Evolutionary conservation across 805 yeast genomes (phyloP).

Genomic region (Ogataea ramenticola): DNA sequence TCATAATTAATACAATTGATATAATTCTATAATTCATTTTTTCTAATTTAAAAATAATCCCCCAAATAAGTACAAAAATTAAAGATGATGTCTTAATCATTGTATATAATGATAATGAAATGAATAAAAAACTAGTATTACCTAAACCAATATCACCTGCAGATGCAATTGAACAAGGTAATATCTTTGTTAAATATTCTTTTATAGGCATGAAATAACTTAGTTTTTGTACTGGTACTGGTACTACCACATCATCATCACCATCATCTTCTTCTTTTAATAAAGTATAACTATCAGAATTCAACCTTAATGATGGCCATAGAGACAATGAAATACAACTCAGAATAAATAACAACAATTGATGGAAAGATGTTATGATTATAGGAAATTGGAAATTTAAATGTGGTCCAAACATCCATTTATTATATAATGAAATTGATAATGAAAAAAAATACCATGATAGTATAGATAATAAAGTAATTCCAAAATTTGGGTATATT

Average conservation of each 20-base stretch:
- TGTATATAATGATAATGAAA: conserved; percentile 80
- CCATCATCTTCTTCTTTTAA: conserved; percentile 1
- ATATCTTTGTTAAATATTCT: conserved; percentile 45
- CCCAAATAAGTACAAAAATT: conserved; percentile 84
- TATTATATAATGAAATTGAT: conserved; percentile 74
- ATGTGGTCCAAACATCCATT: conserved; percentile 93
- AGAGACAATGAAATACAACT: conserved; percentile 39
- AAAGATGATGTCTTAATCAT: conserved; percentile 88
- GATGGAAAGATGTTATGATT: conserved; percentile 80
- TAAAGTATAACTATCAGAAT: too few species aligned
- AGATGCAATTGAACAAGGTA: conserved; percentile 83
- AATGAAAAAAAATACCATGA: conserved; percentile 66
- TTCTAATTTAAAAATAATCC: conserved; percentile 76
- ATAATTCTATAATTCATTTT: conserved; percentile 59
- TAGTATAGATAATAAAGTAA: conserved; percentile 20
- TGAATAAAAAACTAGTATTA: conserved; percentile 71
- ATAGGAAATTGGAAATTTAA: conserved; percentile 79
- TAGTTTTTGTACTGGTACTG: conserved; percentile 1
- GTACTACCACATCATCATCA: conserved; percentile 11
- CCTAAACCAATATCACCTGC: conserved; percentile 94
- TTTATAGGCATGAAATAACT: conserved; percentile 23
- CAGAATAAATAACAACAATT: conserved; percentile 53
- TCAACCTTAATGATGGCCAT: conserved; percentile 43
- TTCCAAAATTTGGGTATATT: conserved; percentile 21
- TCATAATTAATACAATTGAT: conserved; percentile 70